Evolutionary conservation across 2,329 filamentous ascomycete genomes (phyloP).

Genomic region (Aspergillus pseudotamarii): DNA sequence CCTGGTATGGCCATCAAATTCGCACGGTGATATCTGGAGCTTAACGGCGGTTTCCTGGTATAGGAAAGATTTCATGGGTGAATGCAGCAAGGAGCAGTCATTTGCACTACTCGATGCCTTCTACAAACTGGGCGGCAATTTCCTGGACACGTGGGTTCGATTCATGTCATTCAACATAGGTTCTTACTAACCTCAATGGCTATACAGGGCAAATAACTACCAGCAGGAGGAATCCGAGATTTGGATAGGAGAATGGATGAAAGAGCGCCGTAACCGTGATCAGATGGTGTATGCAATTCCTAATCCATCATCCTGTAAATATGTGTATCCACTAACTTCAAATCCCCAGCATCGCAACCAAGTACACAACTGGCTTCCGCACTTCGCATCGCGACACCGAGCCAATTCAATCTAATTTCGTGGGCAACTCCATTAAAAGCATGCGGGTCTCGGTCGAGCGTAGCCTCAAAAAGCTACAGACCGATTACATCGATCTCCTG

Average conservation of each 20-base stretch:
- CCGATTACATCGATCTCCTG: constrained; percentile 40
- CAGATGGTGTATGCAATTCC: no score
- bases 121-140: no score
- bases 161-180: constrained; percentile 17
- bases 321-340: no score
- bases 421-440: constrained; percentile 39
- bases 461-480: constrained; percentile 32
- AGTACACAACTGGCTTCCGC: no score
- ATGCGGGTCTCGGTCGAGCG: constrained; percentile 30
- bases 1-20: constrained; percentile 29
- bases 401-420: constrained; percentile 45
- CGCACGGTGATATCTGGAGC: no score
- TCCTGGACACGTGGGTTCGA: no score
- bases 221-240: constrained; percentile 51
- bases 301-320: no score
- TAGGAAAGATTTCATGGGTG: constrained; percentile 27
- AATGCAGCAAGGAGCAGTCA: constrained; percentile 44
- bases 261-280: no score
- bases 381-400: constrained; percentile 41
- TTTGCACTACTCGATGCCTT: no score
- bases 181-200: constrained; percentile 51
- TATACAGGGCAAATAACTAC: constrained; percentile 56
- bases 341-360: no score
- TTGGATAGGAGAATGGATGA: no score
- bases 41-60: background rate